phyloP scores from a whole-genome alignment of 805 yeast species.

The Metschnikowia arizonensis region DNA sequence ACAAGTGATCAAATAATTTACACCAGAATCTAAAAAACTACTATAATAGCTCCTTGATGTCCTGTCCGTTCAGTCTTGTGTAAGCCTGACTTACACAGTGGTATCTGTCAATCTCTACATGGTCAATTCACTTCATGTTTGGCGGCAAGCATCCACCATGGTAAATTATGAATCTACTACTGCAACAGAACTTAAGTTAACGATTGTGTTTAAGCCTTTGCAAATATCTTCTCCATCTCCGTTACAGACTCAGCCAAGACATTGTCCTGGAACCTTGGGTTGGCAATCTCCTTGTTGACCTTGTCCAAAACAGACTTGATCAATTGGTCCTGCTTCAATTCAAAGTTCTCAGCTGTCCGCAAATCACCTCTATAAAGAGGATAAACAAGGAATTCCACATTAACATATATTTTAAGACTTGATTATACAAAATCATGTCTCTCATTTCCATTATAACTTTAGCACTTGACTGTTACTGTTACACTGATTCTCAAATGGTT shows the following conservation, averaged over 20 bases:
- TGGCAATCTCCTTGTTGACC: conserved; percentile 77
- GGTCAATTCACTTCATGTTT: conserved; percentile 86
- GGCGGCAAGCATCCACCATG: conserved; percentile 55
- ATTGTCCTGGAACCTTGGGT: conserved; percentile 90
- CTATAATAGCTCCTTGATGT: no score
- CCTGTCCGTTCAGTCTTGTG: no score
- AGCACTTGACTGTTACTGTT: no score
- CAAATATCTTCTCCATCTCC: conserved; percentile 85
- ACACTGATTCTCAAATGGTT: no score
- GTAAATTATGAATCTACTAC: background rate
- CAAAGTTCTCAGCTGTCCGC: conserved; percentile 91
- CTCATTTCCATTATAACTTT: no score
- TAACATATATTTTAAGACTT: no score
- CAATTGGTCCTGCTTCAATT: conserved; percentile 89
- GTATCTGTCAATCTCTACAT: conserved; percentile 74
- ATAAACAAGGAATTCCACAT: no score
- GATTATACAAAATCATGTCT: no score
- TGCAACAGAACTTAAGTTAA: background rate
- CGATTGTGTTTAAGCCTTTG: conserved; percentile 32
- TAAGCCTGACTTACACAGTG: no score
- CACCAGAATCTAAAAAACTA: no score
- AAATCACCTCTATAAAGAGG: no score
- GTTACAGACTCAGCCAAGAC: conserved; percentile 86
- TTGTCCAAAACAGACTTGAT: conserved; percentile 81
- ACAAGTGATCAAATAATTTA: no score